Percentiles rank a stretch among this genome's conserved stretches.
Evolutionary conservation across 345 rosid genomes (phyloP).

Genomic region (Pistacia integerrima): DNA sequence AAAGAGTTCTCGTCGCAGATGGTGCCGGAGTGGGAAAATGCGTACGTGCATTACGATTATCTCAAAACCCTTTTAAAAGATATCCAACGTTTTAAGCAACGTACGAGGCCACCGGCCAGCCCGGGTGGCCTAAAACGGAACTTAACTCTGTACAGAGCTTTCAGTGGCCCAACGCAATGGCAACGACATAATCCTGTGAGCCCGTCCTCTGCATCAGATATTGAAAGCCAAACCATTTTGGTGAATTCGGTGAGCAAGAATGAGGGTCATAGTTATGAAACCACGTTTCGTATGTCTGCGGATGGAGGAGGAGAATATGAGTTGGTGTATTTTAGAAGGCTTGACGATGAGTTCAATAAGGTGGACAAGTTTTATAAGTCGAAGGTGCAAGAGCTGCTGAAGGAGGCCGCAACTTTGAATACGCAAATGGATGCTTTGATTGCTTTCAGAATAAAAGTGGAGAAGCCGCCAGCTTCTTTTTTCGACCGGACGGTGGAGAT

Average conservation of each 20-base stretch:
- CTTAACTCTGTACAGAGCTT: conserved; percentile 54
- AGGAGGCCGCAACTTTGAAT: no score
- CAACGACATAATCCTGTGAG: conserved; percentile 3
- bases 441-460: no score
- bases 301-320: no score
- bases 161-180: conserved; percentile 52
- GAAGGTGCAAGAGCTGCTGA: no score
- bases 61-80: conserved; percentile 63
- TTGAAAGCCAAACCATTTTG: no score
- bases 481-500: no score
- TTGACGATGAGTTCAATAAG: conserved; percentile 2
- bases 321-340: no score
- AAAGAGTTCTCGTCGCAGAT: conserved; percentile 64
- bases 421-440: no score
- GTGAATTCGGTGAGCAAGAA: no score
- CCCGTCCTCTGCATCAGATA: background rate
- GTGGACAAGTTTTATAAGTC: background rate
- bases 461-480: no score
- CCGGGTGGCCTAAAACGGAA: conserved; percentile 36
- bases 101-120: conserved; percentile 25
- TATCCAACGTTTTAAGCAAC: conserved; percentile 40
- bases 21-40: conserved; percentile 84
- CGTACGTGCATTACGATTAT: conserved; percentile 59
- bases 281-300: no score
- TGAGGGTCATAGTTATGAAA: no score